Conservation (phyloP, 371 early-diverging fungal species). For the Zychaea mexicana region DNA sequence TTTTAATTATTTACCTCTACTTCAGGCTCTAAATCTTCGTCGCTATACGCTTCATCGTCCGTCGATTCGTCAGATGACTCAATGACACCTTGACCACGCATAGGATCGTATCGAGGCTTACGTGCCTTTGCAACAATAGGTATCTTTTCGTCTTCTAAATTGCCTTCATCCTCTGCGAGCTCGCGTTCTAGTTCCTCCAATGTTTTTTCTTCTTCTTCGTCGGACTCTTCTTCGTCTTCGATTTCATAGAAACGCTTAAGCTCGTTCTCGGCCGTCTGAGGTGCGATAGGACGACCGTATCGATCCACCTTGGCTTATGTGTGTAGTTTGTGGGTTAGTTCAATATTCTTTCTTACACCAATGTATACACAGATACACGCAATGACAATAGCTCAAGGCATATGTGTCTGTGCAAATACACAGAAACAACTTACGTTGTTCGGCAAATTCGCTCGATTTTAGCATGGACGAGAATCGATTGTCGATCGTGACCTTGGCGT, state of each 20-base stretch:
- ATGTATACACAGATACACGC: no score
- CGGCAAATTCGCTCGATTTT: slow-evolving; percentile 74
- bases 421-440: slow-evolving; percentile 68
- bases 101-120: slow-evolving; percentile 63
- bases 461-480: slow-evolving; percentile 85
- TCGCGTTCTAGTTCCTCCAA: slow-evolving; percentile 50
- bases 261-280: slow-evolving; percentile 53
- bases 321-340: neutral
- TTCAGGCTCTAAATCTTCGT: slow-evolving; percentile 49
- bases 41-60: slow-evolving; percentile 54
- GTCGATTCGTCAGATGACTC: slow-evolving; percentile 61
- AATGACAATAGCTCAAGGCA: no score
- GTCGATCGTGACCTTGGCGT: slow-evolving; percentile 89
- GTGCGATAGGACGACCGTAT: slow-evolving; percentile 77
- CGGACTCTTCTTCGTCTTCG: slow-evolving; percentile 51
- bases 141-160: slow-evolving; percentile 28
- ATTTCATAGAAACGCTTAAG: slow-evolving; percentile 64
- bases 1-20: slow-evolving; percentile 62
- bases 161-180: slow-evolving; percentile 49
- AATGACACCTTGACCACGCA: slow-evolving; percentile 83
- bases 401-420: no score
- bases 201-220: slow-evolving; percentile 34
- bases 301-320: slow-evolving; percentile 79
- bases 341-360: no score
- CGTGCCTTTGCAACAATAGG: neutral